Base-by-base conservation (phyloP, 768 basidiomycete species). In the Phaeotremella fagi region DNA sequence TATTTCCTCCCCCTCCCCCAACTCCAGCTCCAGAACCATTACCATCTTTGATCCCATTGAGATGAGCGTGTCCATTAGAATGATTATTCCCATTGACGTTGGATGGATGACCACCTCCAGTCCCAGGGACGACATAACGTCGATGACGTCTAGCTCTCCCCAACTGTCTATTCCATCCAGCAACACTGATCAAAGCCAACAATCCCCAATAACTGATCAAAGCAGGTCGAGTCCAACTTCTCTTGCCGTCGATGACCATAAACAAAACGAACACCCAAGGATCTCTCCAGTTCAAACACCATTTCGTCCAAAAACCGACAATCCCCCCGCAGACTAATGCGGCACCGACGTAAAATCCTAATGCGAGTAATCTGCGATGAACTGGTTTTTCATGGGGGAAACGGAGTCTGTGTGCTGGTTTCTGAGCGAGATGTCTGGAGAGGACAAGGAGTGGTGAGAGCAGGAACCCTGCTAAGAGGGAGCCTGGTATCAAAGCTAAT, bases 81-180 rank as follows among this genome's bases (percentile, higher is more conserved):
- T n/a, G 33, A n/a, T n/a, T n/a, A n/a, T n/a, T 35, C 11, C 11
- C 33, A 35, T n/a, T n/a, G 33, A 35, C 33, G n/a, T n/a, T n/a
- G 33, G 33, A 35, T 35, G 33, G n/a, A 9, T 9, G n/a, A 9
- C 45, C 52, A 14, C 45, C 29, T n/a, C 36, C 24, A 4, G 54
- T 58, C 2, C 62, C 66, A 1, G 64, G 61, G 14, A 68, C 63
- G 18, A 64, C 55, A 54, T 71, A 74, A 28, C 62, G 77, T 45
- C 86, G 78, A 65, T 84, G 85, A 59, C 82, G 79, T 52, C 90
- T 78, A 0, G 85, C 83, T 54, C 90, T 79, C 4, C 84, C 85
- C 44, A 98, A 76, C 72, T 95, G 92, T 45, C 91, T 80, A 72
- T 84, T 90, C 95, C 95, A 98, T 0, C 89, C 92, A 6, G 86